Evolutionary conservation across 2,329 filamentous ascomycete species (phyloP).

Genomic region (Fusarium secorum): DNA sequence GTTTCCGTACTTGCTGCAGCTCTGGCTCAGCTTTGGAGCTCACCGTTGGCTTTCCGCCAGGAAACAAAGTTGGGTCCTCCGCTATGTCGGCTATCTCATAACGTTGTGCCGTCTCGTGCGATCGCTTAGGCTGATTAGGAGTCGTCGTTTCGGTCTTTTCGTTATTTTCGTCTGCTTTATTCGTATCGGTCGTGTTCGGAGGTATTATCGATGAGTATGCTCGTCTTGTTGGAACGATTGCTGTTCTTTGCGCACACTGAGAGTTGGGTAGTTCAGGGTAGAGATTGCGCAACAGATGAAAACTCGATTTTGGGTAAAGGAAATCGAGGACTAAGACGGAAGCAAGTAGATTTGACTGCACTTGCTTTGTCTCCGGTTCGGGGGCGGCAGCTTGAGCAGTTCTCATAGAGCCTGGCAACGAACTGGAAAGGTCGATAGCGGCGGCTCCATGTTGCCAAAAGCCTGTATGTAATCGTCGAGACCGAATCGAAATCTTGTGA

Average conservation of each 20-base stretch:
- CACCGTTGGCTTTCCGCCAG: not conserved
- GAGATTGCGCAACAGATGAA: slow-evolving; percentile 53
- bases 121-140: not conserved
- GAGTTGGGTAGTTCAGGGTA: slow-evolving; percentile 42
- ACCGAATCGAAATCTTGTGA: slow-evolving; percentile 51
- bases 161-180: not conserved
- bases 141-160: not conserved
- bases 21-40: not conserved
- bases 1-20: not conserved
- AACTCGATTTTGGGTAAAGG: slow-evolving; percentile 58
- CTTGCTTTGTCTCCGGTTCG: slow-evolving; percentile 38
- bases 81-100: not conserved
- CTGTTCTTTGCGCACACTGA: slow-evolving; percentile 25
- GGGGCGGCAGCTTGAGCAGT: slow-evolving; percentile 27
- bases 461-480: slow-evolving; percentile 55
- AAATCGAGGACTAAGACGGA: slow-evolving; percentile 64
- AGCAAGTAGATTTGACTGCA: slow-evolving; percentile 48
- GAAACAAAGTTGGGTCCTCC: not conserved
- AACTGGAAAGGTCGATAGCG: slow-evolving; percentile 56
- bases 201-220: slow-evolving; percentile 41
- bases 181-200: not conserved
- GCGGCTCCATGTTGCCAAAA: slow-evolving; percentile 65
- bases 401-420: slow-evolving; percentile 50
- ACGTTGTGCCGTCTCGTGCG: not conserved
- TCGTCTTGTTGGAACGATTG: slow-evolving; percentile 33